Evolutionary conservation across 306 rosid species (phyloP), one percentile per base, ranked within the genome.

Genomic region (Albizia julibrissin): DNA sequence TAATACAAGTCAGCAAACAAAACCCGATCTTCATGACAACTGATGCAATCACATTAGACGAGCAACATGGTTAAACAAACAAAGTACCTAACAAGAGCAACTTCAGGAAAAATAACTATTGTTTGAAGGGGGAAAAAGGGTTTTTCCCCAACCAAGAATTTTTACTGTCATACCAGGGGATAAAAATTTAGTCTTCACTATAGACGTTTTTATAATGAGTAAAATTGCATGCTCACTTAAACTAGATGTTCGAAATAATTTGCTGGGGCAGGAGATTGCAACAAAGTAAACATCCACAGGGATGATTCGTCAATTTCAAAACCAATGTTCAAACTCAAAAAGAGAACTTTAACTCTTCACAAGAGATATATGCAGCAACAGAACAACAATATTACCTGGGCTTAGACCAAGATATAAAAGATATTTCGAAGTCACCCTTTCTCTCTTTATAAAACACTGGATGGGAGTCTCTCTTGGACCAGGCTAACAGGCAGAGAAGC

Each of bases 381-480:
- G 75, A 13, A 80, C 72, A 49, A 31, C 33, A 68, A 58, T 21
- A 43, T 91, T 95, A 95, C 99, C 98, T 18, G 99, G 99, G 83
- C 95, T 92, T 10, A 90, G 82, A 83, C 99, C 99, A 56, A 95
- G 98, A 87, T 90, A 95, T 42, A 95, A 92, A 56, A 85, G 76
- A 83, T 84, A 95, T 49, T 94, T 95, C 1, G 99, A 89, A 79
- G 95, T 85, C 66, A 72, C 82, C 82, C 95, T 91, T 67, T 93
- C 98, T 89, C 99, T 93, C 87, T 88, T 89, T 12, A 95, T 95
- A 88, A 89, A 93, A 82, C 99, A 95, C 85, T 95, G 98, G 77
- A 93, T 90, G 44, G 95, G 91, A 79, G 86, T 59, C 52, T 95
- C 97, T 81, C 97, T 90, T 65, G 94, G 97, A 52, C 93, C 99